Base-by-base conservation (phyloP, 768 basidiomycete species). In the Chalciporus sphaerocephalus region DNA sequence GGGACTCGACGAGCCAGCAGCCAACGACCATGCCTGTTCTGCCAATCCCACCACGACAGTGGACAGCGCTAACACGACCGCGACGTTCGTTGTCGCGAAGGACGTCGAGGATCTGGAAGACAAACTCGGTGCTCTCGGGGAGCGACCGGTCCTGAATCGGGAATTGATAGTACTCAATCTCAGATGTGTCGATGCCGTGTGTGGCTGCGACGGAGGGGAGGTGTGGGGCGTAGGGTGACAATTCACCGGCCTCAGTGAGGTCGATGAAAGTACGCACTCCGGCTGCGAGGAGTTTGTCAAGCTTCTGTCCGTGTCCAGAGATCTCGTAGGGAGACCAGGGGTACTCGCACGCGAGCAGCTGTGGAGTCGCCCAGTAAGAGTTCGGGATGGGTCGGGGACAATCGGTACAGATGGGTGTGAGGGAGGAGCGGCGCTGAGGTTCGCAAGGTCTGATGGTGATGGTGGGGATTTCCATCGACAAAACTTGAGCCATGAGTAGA, bases 181-280 rank as follows among this genome's bases (percentile, higher is more conserved):
- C 67, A 32, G 59, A 40, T 17, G 69, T 62, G 52, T 80, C 77
- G 30, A 88, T 80, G 42, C 73, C 74, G 18, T 86, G 74, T 8
- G 75, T 65, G 8, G 59, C 57, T 5, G 82, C 80, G 42, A 83
- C 79, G 33, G 64, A 56, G 38, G 69, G 63, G 51, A 90, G 78
- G 58, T 73, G 71, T 23, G 74, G 69, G 15, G 70, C 69, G 62
- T 89, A 90, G 0, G 86, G 80, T 17, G 74, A 70, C 37, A 90
- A 78, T 65, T 90, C 87, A 34, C 83, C 81, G n/a, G 69, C 69
- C 56, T 90, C 87, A n/a, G 87, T 90, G 57, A 90, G 78, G 69
- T 90, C 87, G 61, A 89, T 81, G 64, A 89, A 89, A 5, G 87
- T 87, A 48, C 84, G 81, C 7, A 87, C 82, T 38, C 87, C 87